Base-by-base conservation (phyloP, 805 yeast genomes). In the Saccharomycopsis oosterbeekiorum region DNA sequence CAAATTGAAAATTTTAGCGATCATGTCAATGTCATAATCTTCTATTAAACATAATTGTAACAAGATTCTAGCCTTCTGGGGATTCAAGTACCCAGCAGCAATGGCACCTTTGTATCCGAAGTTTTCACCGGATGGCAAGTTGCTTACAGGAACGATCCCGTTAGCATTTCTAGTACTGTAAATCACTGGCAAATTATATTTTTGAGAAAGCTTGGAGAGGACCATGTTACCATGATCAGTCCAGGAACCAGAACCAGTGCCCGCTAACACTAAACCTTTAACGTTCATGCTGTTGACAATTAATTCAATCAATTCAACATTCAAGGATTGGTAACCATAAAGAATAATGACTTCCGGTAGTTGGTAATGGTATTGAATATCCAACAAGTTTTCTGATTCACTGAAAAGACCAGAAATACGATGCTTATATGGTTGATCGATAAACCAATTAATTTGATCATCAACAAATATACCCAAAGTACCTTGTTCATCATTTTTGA, bases 221-320 rank as follows among this genome's bases (percentile, higher is more conserved):
- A 72, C 70, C 53, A 75, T 74, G 64, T 80, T 81, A 1, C 85
- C 80, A 15, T 68, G 72, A 4, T 78, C 80, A 29, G 83, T 76
- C 71, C 85, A 70, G 1, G 87, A 82, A 0, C 90, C 90, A 0
- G 89, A 88, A 42, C 90, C 90, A 79, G 84, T 80, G 1, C 88
- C 82, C 0, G 89, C 90, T 57, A 85, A 72, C 1, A 85, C 84
- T 15, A 85, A 68, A 6, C 89, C 90, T 53, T 76, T 75, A 29
- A 78, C 77, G 29, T 71, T 71, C 66, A 80, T 67, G 19, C 77
- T 75, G 37, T 76, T 76, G 11, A 36, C 34, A 0, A 81, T 77
- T 15, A 82, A 64, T 39, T 76, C 76, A 4, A 85, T 74, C 15
- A 84, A 62, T 56, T 74, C 74, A 40, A 80, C 74, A 60, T 81